A percentile compares a stretch with the other conserved stretches of the same genome.
Evolutionary conservation across 768 basidiomycete species (phyloP).

Genomic region (Saitozyma podzolica): DNA sequence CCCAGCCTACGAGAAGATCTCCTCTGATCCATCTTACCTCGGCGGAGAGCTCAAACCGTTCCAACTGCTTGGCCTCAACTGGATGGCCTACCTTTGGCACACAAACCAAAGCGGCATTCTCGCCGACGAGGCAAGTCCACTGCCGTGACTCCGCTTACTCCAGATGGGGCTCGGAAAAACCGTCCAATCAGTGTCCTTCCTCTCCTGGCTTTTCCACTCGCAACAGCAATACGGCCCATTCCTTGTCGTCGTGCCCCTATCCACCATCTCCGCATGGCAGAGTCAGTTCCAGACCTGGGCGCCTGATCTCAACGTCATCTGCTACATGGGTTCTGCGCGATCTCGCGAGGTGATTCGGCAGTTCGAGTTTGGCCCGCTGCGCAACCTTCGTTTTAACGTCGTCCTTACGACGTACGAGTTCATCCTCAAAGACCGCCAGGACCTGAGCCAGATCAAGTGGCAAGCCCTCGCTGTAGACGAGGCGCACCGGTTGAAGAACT

Average conservation of each 20-base stretch:
- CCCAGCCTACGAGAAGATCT: slow-evolving; percentile 78
- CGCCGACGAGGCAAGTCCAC: slow-evolving; percentile 68
- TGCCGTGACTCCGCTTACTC: too few species aligned
- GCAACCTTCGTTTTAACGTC: slow-evolving; percentile 91
- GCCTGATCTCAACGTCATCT: slow-evolving; percentile 93
- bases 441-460: slow-evolving; percentile 93
- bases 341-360: slow-evolving; percentile 88
- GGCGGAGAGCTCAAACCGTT: slow-evolving; percentile 94
- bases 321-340: slow-evolving; percentile 85
- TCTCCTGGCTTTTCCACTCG: slow-evolving; percentile 92
- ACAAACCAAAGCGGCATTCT: slow-evolving; percentile 94
- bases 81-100: slow-evolving; percentile 96
- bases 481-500: slow-evolving; percentile 98
- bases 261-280: slow-evolving; percentile 98
- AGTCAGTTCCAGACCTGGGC: slow-evolving; percentile 92
- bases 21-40: slow-evolving; percentile 85
- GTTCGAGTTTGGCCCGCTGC: slow-evolving; percentile 88
- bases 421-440: slow-evolving; percentile 82
- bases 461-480: slow-evolving; percentile 95
- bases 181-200: slow-evolving; percentile 93
- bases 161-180: slow-evolving; percentile 95
- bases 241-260: slow-evolving; percentile 94
- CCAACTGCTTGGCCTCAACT: slow-evolving; percentile 95
- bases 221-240: slow-evolving; percentile 93
- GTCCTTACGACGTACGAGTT: slow-evolving; percentile 96